These are phyloP conservation scores for Acacia pycnantha DNA, from an alignment of 331 rosid genomes.

Conservation along the genomic window DNA sequence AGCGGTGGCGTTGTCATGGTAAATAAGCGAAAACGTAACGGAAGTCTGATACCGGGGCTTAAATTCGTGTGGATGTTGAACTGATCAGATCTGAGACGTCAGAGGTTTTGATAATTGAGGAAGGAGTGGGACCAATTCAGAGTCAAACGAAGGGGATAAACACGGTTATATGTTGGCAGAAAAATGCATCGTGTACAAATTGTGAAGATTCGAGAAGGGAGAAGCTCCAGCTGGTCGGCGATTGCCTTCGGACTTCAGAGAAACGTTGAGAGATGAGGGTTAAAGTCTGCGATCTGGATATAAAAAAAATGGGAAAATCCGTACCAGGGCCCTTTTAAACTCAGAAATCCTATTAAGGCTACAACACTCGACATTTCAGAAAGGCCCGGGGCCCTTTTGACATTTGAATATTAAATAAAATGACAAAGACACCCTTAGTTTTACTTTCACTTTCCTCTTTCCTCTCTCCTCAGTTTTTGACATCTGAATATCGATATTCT, in stretches of 20 bases:
- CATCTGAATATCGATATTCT: no score
- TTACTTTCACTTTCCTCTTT: no score
- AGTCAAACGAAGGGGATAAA: neutral
- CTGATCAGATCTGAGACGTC: neutral
- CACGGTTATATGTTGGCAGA: neutral
- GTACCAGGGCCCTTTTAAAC: no score
- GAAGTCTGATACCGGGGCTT: neutral
- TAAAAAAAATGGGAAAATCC: no score
- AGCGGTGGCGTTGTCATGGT: constrained; percentile 20
- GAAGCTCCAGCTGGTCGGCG: neutral
- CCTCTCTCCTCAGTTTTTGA: no score
- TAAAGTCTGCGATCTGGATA: neutral
- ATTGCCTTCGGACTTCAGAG: neutral
- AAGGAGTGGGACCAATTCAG: neutral
- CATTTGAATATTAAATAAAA: no score
- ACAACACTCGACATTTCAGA: no score
- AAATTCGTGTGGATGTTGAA: neutral
- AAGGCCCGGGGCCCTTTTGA: no score
- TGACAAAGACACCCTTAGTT: no score
- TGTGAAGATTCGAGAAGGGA: neutral
- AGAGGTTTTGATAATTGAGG: neutral
- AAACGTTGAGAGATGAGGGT: neutral
- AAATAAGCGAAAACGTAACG: neutral
- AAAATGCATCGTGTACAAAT: neutral
- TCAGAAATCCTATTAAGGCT: no score